Evolutionary conservation across 78 protist genomes (phyloP), one percentile per base, ranked within the genome.

Genomic region (Diacronema lutheri): DNA sequence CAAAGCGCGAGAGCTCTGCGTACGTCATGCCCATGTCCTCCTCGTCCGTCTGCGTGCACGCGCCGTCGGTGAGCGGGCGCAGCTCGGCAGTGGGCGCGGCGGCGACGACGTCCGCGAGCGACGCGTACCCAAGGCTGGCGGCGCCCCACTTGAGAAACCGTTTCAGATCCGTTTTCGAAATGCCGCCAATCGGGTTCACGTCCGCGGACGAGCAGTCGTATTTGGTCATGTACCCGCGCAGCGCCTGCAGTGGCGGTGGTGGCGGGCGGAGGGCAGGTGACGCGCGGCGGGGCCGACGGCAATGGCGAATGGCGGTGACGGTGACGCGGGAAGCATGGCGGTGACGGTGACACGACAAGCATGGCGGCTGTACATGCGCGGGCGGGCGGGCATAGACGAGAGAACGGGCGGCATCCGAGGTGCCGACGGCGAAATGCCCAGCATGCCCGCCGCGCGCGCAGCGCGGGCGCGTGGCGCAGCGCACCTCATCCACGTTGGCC

Each of bases 1-100:
- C 40, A 35, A 44, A 44, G 16, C 50, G 3, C 50, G 50, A 44
- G 50, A 94, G 72, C 80, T 94, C 95, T 2, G 64, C 93, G 84
- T 92, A 95, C 31, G 94, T 81, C 96, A 95, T 93, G 44, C 97
- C 97, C 97, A 95, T 95, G 62, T 95, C 96, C 1, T 1, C 93
- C 69, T 93, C 94, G 84, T 90, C 93, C 5, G 89, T 60, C 76
- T 92, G 96, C 1, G 41, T 44, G 29, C 4, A 12, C 61, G 5
- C 58, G 33, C 26, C 23, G 31, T n/a, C 71, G 4, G 2, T 1
- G 10, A 33, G 71, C 71, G 31, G 71, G 5, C 61, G 61, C 4
- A 56, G 61, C 86, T 95, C 97, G n/a, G 97, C 97, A 0, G 96
- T 92, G 6, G 97, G 95, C 9, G 87, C 61, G 9, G 97, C 94